phyloP scores from a whole-genome alignment of 2,329 filamentous ascomycete genomes.

The Rutstroemia sp. region DNA sequence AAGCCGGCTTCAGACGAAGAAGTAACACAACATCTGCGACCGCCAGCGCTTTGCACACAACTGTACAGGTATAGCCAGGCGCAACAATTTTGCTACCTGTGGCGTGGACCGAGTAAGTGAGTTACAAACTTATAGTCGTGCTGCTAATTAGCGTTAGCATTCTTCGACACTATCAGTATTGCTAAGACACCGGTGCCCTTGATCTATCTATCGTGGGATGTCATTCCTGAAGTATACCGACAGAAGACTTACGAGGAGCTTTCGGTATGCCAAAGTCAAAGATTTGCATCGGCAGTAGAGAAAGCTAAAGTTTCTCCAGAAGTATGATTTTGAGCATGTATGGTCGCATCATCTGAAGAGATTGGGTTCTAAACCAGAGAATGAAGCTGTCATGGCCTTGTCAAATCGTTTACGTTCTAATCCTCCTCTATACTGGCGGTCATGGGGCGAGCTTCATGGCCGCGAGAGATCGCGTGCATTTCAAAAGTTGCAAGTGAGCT shows the following conservation, averaged over 20 bases:
- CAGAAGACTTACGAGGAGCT: background rate
- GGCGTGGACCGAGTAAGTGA: background rate
- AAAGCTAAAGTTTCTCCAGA: background rate
- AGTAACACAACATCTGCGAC: background rate
- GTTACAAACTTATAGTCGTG: background rate
- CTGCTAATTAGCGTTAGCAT: background rate
- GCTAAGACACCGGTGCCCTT: background rate
- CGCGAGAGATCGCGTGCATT: background rate
- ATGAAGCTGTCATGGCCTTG: background rate
- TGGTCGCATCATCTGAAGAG: background rate
- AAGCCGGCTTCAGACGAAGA: background rate
- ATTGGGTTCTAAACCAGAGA: background rate
- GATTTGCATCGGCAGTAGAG: background rate
- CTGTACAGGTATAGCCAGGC: background rate
- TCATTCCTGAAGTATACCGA: background rate
- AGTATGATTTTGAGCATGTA: background rate
- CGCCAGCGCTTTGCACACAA: background rate
- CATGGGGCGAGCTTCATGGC: background rate
- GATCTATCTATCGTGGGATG: background rate
- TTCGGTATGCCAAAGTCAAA: background rate
- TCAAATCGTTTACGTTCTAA: background rate
- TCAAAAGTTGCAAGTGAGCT: background rate
- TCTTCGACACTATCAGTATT: constrained; percentile 1
- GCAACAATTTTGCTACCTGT: background rate
- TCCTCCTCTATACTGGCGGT: background rate